Conservation (phyloP, 169 alveolate species). For the Blepharisma undulans region DNA sequence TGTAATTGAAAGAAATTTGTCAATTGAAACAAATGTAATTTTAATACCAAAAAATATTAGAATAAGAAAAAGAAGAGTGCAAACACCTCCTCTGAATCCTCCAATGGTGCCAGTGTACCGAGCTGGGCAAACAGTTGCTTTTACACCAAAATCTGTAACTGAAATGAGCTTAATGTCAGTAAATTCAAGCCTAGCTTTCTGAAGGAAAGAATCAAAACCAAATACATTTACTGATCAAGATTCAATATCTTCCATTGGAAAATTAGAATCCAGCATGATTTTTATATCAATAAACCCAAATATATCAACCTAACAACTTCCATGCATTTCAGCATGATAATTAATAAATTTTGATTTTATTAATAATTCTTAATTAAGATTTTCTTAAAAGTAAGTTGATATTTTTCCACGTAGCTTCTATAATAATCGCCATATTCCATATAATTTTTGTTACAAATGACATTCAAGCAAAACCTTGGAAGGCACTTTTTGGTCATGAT, state of each 20-base stretch:
- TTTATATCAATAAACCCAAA: background rate
- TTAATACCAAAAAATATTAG: background rate
- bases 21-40: background rate
- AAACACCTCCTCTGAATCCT: conserved; percentile 13
- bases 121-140: conserved; percentile 3
- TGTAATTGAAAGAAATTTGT: background rate
- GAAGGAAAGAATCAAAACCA: background rate
- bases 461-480: background rate
- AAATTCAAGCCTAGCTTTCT: background rate
- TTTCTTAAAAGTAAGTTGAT: too few species aligned
- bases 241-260: background rate
- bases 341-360: too few species aligned
- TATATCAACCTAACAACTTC: background rate
- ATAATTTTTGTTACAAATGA: background rate
- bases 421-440: background rate
- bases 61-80: background rate
- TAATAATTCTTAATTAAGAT: background rate
- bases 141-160: background rate
- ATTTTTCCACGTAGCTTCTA: background rate
- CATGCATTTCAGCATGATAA: background rate
- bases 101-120: background rate
- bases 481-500: background rate
- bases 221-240: background rate
- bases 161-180: background rate
- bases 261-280: background rate